Evolutionary conservation across 192 early-diverging fungal species (phyloP).

Genomic region (Entrophospora sp.): DNA sequence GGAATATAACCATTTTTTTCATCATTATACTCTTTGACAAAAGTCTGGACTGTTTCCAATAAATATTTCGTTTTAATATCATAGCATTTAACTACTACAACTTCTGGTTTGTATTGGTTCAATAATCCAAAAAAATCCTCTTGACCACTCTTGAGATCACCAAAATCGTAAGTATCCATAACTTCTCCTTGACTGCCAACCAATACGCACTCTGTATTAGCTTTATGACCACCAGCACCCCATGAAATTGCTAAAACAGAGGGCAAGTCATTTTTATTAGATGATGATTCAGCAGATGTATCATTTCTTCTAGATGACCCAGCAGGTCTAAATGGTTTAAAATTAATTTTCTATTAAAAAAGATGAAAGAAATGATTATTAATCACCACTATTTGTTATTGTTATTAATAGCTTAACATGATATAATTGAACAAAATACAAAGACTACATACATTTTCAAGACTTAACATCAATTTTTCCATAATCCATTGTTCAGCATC

Average conservation of each 20-base stretch:
- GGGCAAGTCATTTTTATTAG: conserved; percentile 36
- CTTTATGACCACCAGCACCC: conserved; percentile 56
- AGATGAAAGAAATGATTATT: too few species aligned
- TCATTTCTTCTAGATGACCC: too few species aligned
- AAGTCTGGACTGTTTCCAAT: conserved; percentile 53
- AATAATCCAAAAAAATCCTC: conserved; percentile 52
- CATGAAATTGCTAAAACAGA: conserved; percentile 61
- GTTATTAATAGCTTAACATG: too few species aligned
- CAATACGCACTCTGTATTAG: conserved; percentile 52
- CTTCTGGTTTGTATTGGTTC: conserved; percentile 53
- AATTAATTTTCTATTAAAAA: background rate
- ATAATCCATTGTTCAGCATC: conserved; percentile 9
- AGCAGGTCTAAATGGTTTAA: background rate
- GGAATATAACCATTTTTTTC: conserved; percentile 11
- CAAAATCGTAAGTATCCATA: conserved; percentile 45
- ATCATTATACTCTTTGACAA: conserved; percentile 39
- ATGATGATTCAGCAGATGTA: too few species aligned
- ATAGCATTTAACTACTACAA: conserved; percentile 77
- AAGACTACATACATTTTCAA: background rate
- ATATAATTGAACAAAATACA: too few species aligned
- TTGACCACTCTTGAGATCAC: conserved; percentile 14
- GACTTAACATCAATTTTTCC: background rate
- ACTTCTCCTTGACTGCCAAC: conserved; percentile 67
- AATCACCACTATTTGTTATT: too few species aligned
- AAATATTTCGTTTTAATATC: conserved; percentile 66